These are phyloP conservation scores for Salisapilia sapeloensis DNA, from an alignment of 352 stramenopile species.

Conservation along the genomic window DNA sequence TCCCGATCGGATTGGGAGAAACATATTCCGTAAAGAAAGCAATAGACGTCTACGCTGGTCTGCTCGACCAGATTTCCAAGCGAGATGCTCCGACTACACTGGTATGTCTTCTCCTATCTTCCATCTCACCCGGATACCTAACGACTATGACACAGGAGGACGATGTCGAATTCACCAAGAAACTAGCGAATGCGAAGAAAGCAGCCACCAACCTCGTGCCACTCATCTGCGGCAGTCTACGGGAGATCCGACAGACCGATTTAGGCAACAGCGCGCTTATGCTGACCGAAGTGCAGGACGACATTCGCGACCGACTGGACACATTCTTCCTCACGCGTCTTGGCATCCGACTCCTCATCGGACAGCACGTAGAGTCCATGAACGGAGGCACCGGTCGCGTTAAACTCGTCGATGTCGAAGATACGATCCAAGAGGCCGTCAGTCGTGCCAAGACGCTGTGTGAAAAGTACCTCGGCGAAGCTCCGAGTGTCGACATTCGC, in stretches of 20 bases:
- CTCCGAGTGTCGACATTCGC: conserved; percentile 39
- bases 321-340: conserved; percentile 98
- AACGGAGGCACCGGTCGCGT: conserved; percentile 41
- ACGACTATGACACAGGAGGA: conserved; percentile 11
- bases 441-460: conserved; percentile 37
- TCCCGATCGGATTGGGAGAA: conserved; percentile 46
- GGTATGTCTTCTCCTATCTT: neutral
- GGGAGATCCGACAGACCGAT: conserved; percentile 46
- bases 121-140: conserved; percentile 1
- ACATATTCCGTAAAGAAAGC: conserved; percentile 39
- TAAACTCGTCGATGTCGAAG: conserved; percentile 48
- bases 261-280: conserved; percentile 38
- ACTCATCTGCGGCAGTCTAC: conserved; percentile 54
- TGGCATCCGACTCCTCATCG: conserved; percentile 98
- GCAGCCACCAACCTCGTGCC: conserved; percentile 59
- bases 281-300: conserved; percentile 43
- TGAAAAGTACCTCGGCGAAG: conserved; percentile 25
- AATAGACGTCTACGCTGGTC: conserved; percentile 41
- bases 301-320: conserved; percentile 82
- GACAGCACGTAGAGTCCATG: conserved; percentile 67
- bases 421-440: conserved; percentile 37
- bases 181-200: conserved; percentile 26
- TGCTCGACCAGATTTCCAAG: conserved; percentile 24
- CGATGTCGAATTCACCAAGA: conserved; percentile 46
- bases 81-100: conserved; percentile 18